Percentiles rank a stretch among this genome's conserved stretches.
Conservation (phyloP, 176 grass and related monocot species). For the Neostapfia colusana region DNA sequence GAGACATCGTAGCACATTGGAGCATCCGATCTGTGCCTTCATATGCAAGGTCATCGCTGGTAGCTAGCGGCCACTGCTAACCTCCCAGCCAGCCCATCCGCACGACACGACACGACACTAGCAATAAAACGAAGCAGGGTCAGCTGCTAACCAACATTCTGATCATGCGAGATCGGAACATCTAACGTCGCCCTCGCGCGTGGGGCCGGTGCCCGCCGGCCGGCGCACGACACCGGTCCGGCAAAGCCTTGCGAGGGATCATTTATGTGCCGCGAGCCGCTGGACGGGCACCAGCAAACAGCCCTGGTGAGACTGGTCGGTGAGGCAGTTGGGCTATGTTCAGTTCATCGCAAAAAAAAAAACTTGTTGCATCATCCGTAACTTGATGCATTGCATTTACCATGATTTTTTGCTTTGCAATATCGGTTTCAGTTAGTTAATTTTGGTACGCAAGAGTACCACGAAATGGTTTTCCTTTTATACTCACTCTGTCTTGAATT, state of each 20-base stretch:
- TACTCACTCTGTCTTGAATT: too few species aligned
- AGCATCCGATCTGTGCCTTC: slow-evolving; percentile 8
- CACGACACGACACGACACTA: neutral
- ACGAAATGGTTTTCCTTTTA: slow-evolving; percentile 4
- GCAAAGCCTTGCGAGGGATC: neutral
- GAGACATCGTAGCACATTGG: neutral
- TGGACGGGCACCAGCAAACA: slow-evolving; percentile 31
- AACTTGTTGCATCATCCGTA: too few species aligned
- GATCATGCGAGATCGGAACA: neutral
- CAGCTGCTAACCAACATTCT: slow-evolving; percentile 28
- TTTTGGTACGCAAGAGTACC: neutral
- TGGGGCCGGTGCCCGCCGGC: neutral
- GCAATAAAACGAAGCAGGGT: neutral
- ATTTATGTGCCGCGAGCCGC: slow-evolving; percentile 3
- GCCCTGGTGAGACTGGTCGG: neutral
- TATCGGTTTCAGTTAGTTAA: neutral
- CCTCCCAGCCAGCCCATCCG: slow-evolving; percentile 7
- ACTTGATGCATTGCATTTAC: neutral
- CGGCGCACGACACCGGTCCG: slow-evolving; percentile 34
- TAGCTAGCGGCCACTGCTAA: slow-evolving; percentile 35
- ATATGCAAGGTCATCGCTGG: slow-evolving; percentile 14
- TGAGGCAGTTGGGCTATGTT: neutral
- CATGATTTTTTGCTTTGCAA: neutral
- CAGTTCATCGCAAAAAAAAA: neutral
- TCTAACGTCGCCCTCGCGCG: slow-evolving; percentile 34